Base-by-base conservation (phyloP, 192 early-diverging fungal genomes). In the Coemansia sp. region DNA sequence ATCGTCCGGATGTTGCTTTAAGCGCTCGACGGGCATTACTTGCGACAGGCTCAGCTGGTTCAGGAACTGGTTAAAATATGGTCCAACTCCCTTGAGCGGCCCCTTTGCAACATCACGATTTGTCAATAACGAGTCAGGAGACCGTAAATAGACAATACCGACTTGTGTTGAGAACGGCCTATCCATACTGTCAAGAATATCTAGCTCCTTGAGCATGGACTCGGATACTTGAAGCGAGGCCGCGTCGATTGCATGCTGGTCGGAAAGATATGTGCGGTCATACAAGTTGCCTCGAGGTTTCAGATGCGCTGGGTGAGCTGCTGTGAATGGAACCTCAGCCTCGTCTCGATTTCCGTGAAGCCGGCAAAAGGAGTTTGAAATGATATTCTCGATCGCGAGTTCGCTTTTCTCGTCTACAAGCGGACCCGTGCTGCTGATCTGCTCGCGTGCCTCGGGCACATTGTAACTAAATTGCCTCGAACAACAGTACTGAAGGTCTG, bases 91-190 rank as follows among this genome's bases (percentile, higher is more conserved):
- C 29, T 50, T 61, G 27, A 83, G 69, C 21, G 75, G 75, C 0
- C 75, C 80, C 42, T 77, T 83, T 41, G 75, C 67, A 5, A 72
- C 37, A 1, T 60, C 48, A 39, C 72, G 72, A 19, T 75, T 57
- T 10, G 53, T 71, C 38, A 65, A 65, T 14, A 83, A 67, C 39
- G 72, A 77, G 17, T 77, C 65, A 14, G 58, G 62, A 50, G 80
- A 83, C n/a, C 70, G 61, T 38, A 83, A 45, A 38, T 83, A 83
- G 1, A 83, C 63, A 8, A 83, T 38, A 4, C 75, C 80, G 1
- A 73, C 65, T 19, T 74, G 67, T 3, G 80, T 76, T 1, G 66
- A 67, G 29, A 77, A 83, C 9, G 80, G 80, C 5, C 59, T 51
- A 25, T 69, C 72, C n/a, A 77, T 48, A 46, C 77, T 70, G 44